Conservation (phyloP, 2,329 filamentous ascomycete species). For the Fusarium sp. region DNA sequence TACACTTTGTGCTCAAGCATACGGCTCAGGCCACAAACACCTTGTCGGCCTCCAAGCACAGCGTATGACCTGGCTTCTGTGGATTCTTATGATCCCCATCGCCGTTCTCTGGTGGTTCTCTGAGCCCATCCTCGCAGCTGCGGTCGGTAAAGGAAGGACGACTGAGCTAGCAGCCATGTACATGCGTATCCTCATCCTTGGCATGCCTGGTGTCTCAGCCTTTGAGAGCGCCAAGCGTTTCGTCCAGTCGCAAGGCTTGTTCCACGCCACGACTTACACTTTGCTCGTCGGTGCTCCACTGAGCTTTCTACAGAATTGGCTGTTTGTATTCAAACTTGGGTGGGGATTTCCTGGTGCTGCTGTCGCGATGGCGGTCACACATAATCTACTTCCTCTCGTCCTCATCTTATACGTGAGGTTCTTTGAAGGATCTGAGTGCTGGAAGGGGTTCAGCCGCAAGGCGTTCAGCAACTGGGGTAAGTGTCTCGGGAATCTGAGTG, state of each 20-base stretch:
- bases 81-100: slow-evolving; percentile 78
- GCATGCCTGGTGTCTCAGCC: slow-evolving; percentile 78
- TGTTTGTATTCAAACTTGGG: slow-evolving; percentile 76
- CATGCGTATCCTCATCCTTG: slow-evolving; percentile 75
- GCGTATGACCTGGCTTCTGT: slow-evolving; percentile 81
- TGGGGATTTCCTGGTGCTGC: slow-evolving; percentile 83
- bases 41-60: slow-evolving; percentile 87
- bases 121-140: slow-evolving; percentile 67
- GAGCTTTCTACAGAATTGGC: slow-evolving; percentile 80
- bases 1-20: slow-evolving; percentile 91
- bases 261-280: slow-evolving; percentile 80
- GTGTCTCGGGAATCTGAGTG: neutral
- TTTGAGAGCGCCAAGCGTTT: slow-evolving; percentile 84
- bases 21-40: slow-evolving; percentile 86
- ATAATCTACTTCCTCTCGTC: slow-evolving; percentile 78
- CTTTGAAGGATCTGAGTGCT: slow-evolving; percentile 78
- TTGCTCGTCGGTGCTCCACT: slow-evolving; percentile 79
- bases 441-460: slow-evolving; percentile 78
- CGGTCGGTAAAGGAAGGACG: slow-evolving; percentile 63
- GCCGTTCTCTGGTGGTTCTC: slow-evolving; percentile 76
- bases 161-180: slow-evolving; percentile 78
- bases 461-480: slow-evolving; percentile 76
- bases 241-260: slow-evolving; percentile 83
- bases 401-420: slow-evolving; percentile 81
- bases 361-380: slow-evolving; percentile 80